phyloP scores from a whole-genome alignment of 345 rosid genomes.

The Populus davidiana region DNA sequence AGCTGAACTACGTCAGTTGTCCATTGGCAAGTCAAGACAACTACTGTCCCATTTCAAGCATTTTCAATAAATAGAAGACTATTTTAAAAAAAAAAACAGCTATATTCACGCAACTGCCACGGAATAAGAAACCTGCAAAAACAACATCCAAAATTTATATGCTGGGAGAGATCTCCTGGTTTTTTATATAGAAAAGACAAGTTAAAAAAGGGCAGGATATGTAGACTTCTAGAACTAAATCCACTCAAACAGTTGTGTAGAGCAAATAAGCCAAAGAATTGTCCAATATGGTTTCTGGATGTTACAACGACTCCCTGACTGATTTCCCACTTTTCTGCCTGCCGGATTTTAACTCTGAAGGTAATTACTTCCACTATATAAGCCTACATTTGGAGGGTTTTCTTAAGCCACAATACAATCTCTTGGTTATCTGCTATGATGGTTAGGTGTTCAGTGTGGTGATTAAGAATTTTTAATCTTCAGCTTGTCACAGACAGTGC shows the following conservation, averaged over 20 bases:
- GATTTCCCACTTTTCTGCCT: neutral
- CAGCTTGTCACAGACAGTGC: too few relatives aligned
- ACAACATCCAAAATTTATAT: neutral
- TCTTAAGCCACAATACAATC: neutral
- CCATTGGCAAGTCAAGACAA: neutral
- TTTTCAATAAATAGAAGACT: neutral
- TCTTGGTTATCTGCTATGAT: neutral
- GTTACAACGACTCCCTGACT: neutral
- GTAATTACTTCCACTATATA: neutral
- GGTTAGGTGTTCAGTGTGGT: neutral
- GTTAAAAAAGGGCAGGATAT: too few relatives aligned
- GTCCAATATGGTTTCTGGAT: neutral
- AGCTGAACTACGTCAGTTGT: constrained; percentile 3
- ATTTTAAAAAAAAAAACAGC: too few relatives aligned
- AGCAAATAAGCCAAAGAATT: neutral
- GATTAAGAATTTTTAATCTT: neutral
- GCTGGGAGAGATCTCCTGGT: neutral
- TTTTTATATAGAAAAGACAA: neutral
- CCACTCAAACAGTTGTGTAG: neutral
- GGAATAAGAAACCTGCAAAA: neutral
- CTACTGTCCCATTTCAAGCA: neutral
- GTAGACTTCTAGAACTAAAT: neutral
- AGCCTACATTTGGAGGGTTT: neutral
- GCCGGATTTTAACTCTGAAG: neutral
- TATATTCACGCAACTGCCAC: too few relatives aligned